Evolutionary conservation across 23 red algal species (phyloP).

Genomic region (Agarophyton chilense): DNA sequence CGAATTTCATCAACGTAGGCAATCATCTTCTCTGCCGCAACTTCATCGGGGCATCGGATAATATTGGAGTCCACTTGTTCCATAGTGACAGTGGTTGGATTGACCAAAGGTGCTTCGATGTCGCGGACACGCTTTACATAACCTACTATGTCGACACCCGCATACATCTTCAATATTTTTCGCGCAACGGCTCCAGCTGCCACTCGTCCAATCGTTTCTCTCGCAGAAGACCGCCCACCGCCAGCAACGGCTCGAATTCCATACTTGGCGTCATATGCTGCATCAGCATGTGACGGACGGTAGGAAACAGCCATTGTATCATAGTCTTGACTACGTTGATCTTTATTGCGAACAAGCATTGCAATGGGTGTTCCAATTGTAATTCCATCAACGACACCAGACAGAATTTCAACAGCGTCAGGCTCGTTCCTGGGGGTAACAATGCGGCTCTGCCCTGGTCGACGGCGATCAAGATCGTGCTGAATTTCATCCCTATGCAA

Average conservation of each 20-base stretch:
- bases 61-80: conserved; percentile 93
- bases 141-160: conserved; percentile 84
- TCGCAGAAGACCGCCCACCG: conserved; percentile 86
- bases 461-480: conserved; percentile 84
- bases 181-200: conserved; percentile 93
- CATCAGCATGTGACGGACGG: conserved; percentile 95
- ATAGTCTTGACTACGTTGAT: conserved; percentile 93
- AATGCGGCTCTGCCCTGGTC: conserved; percentile 93
- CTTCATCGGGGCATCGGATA: conserved; percentile 84
- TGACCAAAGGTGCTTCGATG: conserved; percentile 72
- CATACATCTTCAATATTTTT: conserved; percentile 76
- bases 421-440: conserved; percentile 92
- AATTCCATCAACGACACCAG: conserved; percentile 86
- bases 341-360: conserved; percentile 96
- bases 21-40: conserved; percentile 89
- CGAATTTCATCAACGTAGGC: conserved; percentile 87
- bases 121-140: conserved; percentile 90
- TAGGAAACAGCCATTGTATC: conserved; percentile 92
- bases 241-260: conserved; percentile 96
- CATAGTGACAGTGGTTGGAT: conserved; percentile 69
- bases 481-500: conserved; percentile 80
- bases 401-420: conserved; percentile 96
- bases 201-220: conserved; percentile 98
- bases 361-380: conserved; percentile 96
- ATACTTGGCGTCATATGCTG: conserved; percentile 99